These are phyloP conservation scores for Spathaspora passalidarum DNA, from an alignment of 805 yeast genomes.

Conservation along the genomic window DNA sequence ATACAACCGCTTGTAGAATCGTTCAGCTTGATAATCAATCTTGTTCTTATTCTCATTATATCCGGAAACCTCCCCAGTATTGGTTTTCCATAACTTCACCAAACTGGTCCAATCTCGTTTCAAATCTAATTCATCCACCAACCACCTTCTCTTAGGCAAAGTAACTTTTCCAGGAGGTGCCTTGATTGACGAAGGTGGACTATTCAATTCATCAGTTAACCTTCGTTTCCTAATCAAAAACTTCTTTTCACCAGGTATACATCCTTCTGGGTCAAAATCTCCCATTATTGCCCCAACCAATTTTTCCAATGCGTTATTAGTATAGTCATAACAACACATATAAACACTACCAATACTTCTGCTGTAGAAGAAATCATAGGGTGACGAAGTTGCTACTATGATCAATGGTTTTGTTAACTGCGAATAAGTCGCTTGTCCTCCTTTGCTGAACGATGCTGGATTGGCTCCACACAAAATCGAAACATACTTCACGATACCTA, in stretches of 20 bases:
- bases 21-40: conserved; percentile 23
- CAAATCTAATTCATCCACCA: conserved; percentile 53
- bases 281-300: conserved; percentile 55
- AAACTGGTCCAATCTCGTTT: conserved; percentile 51
- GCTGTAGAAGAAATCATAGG: conserved; percentile 58
- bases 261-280: conserved; percentile 47
- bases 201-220: conserved; percentile 11
- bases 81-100: conserved; percentile 41
- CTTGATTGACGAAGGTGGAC: conserved; percentile 6
- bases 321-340: conserved; percentile 60
- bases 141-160: conserved; percentile 45
- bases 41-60: conserved; percentile 11
- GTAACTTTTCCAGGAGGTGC: conserved; percentile 6
- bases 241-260: conserved; percentile 53
- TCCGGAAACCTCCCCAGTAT: conserved; percentile 18
- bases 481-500: conserved; percentile 57
- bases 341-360: conserved; percentile 54
- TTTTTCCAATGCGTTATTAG: conserved; percentile 47
- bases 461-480: conserved; percentile 51
- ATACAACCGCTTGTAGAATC: conserved; percentile 27
- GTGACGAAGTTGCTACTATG: conserved; percentile 59
- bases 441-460: conserved; percentile 25
- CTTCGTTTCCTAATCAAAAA: conserved; percentile 25
- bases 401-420: conserved; percentile 49
- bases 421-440: conserved; percentile 15